A percentile compares a stretch with the other conserved stretches of the same genome.
Evolutionary conservation across 139 green algal genomes (phyloP).

Genomic region (Coccomyxa sp.): DNA sequence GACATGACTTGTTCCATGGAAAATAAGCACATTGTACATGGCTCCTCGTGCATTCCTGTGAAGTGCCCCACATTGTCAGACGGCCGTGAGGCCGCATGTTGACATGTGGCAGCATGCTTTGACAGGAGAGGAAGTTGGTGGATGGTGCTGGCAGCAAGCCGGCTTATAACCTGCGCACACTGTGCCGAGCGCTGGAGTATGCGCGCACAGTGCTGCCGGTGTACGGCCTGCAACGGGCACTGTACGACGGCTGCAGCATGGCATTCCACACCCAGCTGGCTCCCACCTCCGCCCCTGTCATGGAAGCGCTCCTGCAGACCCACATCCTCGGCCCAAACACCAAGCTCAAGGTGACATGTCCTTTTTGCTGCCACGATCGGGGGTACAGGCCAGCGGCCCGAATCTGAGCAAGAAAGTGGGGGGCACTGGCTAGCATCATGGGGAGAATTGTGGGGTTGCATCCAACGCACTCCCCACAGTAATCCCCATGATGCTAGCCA

Average conservation of each 20-base stretch:
- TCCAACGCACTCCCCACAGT: too few relatives aligned
- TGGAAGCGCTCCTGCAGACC: constrained; percentile 69
- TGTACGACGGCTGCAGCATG: constrained; percentile 94
- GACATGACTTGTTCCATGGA: neutral
- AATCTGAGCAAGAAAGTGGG: too few relatives aligned
- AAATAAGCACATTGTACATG: too few relatives aligned
- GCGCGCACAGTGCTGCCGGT: constrained; percentile 45
- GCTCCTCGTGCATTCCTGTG: too few relatives aligned
- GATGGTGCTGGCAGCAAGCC: constrained; percentile 86
- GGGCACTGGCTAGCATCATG: neutral
- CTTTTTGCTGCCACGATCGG: neutral
- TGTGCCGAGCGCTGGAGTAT: constrained; percentile 90
- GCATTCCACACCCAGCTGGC: constrained; percentile 88
- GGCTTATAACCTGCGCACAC: constrained; percentile 89
- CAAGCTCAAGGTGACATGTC: constrained; percentile 44
- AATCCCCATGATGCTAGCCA: too few relatives aligned
- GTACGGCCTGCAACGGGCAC: constrained; percentile 84
- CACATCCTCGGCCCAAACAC: constrained; percentile 52
- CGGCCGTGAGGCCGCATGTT: too few relatives aligned
- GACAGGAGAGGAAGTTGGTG: constrained; percentile 54
- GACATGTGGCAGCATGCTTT: neutral
- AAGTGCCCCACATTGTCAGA: too few relatives aligned
- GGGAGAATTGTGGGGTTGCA: too few relatives aligned
- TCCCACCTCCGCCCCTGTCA: constrained; percentile 20
- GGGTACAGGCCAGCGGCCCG: too few relatives aligned